These are phyloP conservation scores for Beauveria scarabaeidicola DNA, from an alignment of 2,329 filamentous ascomycete species.

Conservation along the genomic window DNA sequence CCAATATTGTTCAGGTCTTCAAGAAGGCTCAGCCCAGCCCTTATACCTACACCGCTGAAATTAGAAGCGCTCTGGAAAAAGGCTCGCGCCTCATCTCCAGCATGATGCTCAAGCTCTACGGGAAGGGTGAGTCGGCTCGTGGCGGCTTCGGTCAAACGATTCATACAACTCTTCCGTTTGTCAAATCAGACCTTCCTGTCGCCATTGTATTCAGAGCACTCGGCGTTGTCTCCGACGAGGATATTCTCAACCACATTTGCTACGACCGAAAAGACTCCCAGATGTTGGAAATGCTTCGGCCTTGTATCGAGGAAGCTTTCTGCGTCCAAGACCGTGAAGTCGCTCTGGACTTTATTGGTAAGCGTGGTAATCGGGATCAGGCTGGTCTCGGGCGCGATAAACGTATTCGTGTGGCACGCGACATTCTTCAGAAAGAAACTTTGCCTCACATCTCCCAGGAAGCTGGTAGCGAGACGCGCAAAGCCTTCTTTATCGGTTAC, in stretches of 20 bases:
- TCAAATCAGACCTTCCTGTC: constrained; percentile 88
- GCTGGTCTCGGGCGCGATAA: constrained; percentile 67
- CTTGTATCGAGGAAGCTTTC: constrained; percentile 94
- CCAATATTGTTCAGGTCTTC: constrained; percentile 98
- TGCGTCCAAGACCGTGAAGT: constrained; percentile 93
- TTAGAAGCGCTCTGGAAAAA: constrained; percentile 92
- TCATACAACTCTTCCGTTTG: constrained; percentile 83
- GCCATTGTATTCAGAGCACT: constrained; percentile 93
- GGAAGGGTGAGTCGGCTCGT: constrained; percentile 70
- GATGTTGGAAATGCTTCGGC: constrained; percentile 95
- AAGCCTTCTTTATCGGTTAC: constrained; percentile 97
- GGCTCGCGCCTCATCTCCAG: constrained; percentile 91
- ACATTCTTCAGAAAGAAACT: constrained; percentile 95
- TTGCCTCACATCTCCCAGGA: constrained; percentile 92
- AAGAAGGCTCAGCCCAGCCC: constrained; percentile 91
- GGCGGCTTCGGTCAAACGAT: constrained; percentile 81
- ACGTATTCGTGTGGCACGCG: constrained; percentile 84
- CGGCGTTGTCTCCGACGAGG: constrained; percentile 92
- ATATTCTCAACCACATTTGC: constrained; percentile 96
- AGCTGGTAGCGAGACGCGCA: constrained; percentile 89
- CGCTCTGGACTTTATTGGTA: constrained; percentile 90
- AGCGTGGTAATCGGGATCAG: constrained; percentile 61
- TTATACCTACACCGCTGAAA: constrained; percentile 89
- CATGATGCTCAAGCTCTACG: constrained; percentile 80
- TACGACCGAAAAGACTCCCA: constrained; percentile 92